phyloP scores from a whole-genome alignment of 768 basidiomycete genomes.

The Hydnum rufescens region DNA sequence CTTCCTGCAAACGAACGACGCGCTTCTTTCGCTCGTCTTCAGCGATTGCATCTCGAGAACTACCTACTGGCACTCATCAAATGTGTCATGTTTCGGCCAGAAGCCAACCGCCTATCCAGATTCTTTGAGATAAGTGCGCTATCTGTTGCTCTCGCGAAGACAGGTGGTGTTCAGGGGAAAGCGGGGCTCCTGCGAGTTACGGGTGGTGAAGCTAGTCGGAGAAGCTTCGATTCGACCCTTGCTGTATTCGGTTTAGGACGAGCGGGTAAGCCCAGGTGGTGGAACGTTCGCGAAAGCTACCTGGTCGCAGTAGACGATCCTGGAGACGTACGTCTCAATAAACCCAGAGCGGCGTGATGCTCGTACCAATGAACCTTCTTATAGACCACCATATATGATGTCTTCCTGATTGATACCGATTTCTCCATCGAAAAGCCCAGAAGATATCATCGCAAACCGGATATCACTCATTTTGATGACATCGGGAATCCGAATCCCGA shows the following conservation, averaged over 20 bases:
- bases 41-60: constrained; percentile 65
- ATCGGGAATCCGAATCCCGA: not conserved
- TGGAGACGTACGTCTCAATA: constrained; percentile 64
- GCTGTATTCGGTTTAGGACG: constrained; percentile 25
- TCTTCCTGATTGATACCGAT: constrained; percentile 77
- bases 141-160: constrained; percentile 56
- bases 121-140: constrained; percentile 88
- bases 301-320: constrained; percentile 72
- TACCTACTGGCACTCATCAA: constrained; percentile 79
- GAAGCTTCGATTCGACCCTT: constrained; percentile 1
- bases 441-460: constrained; percentile 49
- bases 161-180: constrained; percentile 58
- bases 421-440: constrained; percentile 83
- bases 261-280: constrained; percentile 64
- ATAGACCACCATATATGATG: constrained; percentile 76
- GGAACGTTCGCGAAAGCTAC: constrained; percentile 80
- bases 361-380: too few relatives aligned
- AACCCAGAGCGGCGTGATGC: too few relatives aligned
- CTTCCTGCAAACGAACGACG: constrained; percentile 32
- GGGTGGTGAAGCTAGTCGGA: constrained; percentile 16
- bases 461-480: not conserved
- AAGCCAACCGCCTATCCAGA: constrained; percentile 68
- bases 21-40: constrained; percentile 60
- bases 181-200: constrained; percentile 48
- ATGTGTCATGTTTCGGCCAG: constrained; percentile 90